Evolutionary conservation across 1,139 yeast genomes (phyloP), one percentile per base, ranked within the genome.

Genomic region (Kluyveromyces marxianus): DNA sequence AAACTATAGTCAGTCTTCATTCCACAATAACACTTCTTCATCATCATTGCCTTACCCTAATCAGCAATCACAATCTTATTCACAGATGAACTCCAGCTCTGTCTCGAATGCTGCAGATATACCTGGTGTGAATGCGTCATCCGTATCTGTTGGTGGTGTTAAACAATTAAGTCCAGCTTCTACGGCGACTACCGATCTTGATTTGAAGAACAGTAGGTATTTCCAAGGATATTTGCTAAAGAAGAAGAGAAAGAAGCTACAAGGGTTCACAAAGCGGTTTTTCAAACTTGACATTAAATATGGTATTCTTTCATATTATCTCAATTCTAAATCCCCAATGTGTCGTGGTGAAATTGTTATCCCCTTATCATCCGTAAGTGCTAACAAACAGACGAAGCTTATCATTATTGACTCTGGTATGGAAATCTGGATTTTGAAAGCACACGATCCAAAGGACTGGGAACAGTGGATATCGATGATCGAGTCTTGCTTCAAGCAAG

Each of bases 291-390:
- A 90, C 63, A 78, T 81, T 66, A 81, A 81, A 59, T 81, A 85
- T 55, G 95, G 95, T 21, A 79, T 92, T 1, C 73, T 92, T 46
- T 84, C 90, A 37, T 92, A 92, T 65, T 88, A 84, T 60, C 69
- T 83, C 54, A 82, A 85, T 58, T 85, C 83, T 50, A 78, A 79
- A 50, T 72, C 81, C 5, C 73, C 79, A 47, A 79, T 82, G 50
- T 75, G 88, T 50, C 75, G 97, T 48, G 98, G 98, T 45, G 92
- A 88, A 58, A 89, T 92, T 88, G 95, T 95, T 25, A 79, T 92
- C 41, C 79, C 77, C 45, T 75, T 84, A 41, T 81, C 95, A 7
- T 86, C 85, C 27, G 79, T 92, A 3, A 79, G 94, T 48, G 97
- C 95, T 2, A 82, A 83, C 56, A 73, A 79, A 30, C 76, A 76